Conservation (phyloP, 495 filamentous ascomycete genomes). For the Friedmanniomyces simplex region DNA sequence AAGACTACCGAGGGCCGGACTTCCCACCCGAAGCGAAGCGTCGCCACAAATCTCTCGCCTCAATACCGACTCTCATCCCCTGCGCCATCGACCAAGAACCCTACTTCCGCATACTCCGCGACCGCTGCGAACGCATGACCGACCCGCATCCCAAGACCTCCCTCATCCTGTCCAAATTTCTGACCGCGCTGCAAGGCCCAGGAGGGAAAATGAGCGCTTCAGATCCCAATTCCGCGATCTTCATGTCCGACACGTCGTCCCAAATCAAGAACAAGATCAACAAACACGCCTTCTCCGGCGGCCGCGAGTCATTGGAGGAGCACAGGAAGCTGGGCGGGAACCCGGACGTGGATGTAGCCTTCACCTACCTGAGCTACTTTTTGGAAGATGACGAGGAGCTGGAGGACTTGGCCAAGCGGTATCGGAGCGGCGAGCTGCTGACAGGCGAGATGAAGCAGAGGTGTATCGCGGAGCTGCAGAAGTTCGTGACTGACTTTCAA, state of each 20-base stretch:
- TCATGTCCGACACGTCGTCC: constrained; percentile 79
- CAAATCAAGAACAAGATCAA: constrained; percentile 88
- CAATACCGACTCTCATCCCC: constrained; percentile 79
- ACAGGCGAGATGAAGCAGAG: constrained; percentile 74
- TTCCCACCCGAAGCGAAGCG: constrained; percentile 31
- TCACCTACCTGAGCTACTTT: constrained; percentile 84
- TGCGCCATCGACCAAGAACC: constrained; percentile 96
- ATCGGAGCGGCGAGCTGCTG: constrained; percentile 62
- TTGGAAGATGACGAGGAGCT: constrained; percentile 81
- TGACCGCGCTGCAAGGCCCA: constrained; percentile 80
- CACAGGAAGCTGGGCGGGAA: constrained; percentile 78
- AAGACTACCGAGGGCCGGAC: constrained; percentile 32
- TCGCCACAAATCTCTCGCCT: constrained; percentile 31
- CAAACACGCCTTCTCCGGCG: constrained; percentile 86
- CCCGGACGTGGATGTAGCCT: constrained; percentile 79
- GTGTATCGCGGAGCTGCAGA: constrained; percentile 70
- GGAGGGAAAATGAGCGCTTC: constrained; percentile 86
- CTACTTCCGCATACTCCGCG: constrained; percentile 81
- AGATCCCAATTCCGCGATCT: constrained; percentile 62
- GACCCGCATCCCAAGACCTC: constrained; percentile 64
- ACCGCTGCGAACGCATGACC: constrained; percentile 59
- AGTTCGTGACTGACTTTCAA: constrained; percentile 73
- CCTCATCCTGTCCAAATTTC: constrained; percentile 82
- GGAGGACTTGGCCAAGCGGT: constrained; percentile 54
- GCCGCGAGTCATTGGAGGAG: constrained; percentile 67